These are phyloP conservation scores for Blastobotrys muscicola DNA, from an alignment of 805 yeast species.

Conservation along the genomic window DNA sequence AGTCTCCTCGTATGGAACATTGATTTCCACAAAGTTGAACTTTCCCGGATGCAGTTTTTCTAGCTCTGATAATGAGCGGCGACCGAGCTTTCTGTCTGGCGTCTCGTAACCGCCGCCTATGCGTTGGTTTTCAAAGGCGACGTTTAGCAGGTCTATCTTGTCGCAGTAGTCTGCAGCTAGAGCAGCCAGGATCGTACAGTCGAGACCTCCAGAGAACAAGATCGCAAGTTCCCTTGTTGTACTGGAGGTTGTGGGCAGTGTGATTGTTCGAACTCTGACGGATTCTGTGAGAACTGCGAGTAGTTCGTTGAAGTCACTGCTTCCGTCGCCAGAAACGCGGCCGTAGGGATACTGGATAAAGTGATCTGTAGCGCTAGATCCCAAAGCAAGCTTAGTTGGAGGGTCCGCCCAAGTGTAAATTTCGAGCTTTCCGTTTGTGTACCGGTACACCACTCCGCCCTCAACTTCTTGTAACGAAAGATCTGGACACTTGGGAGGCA, in stretches of 20 bases:
- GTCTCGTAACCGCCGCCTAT: slow-evolving; percentile 49
- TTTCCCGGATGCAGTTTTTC: slow-evolving; percentile 34
- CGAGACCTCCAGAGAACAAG: slow-evolving; percentile 90
- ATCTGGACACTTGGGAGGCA: slow-evolving; percentile 17
- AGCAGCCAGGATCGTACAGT: slow-evolving; percentile 72
- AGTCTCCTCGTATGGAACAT: slow-evolving; percentile 66
- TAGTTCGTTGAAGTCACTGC: too few relatives aligned
- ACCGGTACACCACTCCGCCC: slow-evolving; percentile 41
- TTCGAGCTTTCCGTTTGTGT: slow-evolving; percentile 20
- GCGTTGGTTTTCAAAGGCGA: slow-evolving; percentile 86
- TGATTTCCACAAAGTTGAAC: slow-evolving; percentile 50
- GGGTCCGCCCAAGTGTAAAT: too few relatives aligned
- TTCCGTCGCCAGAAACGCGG: too few relatives aligned
- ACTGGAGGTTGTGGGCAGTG: background rate
- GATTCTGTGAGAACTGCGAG: too few relatives aligned
- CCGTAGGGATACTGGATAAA: too few relatives aligned
- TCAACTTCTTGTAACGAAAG: slow-evolving; percentile 38
- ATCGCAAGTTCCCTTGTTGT: slow-evolving; percentile 37
- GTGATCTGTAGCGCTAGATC: too few relatives aligned
- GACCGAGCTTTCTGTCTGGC: slow-evolving; percentile 77
- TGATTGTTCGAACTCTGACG: too few relatives aligned
- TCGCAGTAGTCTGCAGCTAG: slow-evolving; percentile 15
- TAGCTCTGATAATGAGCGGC: slow-evolving; percentile 49
- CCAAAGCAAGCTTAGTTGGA: too few relatives aligned
- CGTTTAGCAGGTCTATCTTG: slow-evolving; percentile 71